Percentiles rank a stretch among this genome's conserved stretches.
Evolutionary conservation across 2,329 filamentous ascomycete species (phyloP).

Genomic region (Aspergillus versicolor): DNA sequence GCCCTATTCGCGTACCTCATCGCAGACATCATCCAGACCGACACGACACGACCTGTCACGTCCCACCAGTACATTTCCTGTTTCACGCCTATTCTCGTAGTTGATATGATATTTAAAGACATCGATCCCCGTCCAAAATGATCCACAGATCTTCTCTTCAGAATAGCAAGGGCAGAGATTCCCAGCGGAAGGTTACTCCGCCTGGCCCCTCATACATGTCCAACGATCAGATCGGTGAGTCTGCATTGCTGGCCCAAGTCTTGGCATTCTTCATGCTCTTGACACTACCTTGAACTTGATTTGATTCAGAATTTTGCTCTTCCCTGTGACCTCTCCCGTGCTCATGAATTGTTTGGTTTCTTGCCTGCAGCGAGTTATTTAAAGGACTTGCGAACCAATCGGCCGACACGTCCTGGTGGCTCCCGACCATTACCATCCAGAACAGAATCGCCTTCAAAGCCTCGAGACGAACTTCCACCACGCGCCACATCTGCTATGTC

Average conservation of each 20-base stretch:
- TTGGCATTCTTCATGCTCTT: conserved; percentile 18
- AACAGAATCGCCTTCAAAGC: conserved; percentile 25
- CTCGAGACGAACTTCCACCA: conserved; percentile 34
- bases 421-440: conserved; percentile 59
- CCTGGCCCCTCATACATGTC: conserved; percentile 49
- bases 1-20: conserved; percentile 7
- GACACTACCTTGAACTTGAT: conserved; percentile 15
- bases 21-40: neutral
- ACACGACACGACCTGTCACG: conserved; percentile 1
- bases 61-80: neutral
- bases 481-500: conserved; percentile 46
- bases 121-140: conserved; percentile 25
- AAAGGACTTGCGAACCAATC: conserved; percentile 58
- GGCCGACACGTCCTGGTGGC: conserved; percentile 57
- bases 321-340: neutral
- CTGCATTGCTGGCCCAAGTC: conserved; percentile 19
- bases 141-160: conserved; percentile 36
- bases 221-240: conserved; percentile 47
- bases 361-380: conserved; percentile 55
- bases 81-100: neutral
- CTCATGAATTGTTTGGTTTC: conserved; percentile 8
- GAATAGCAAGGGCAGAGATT: conserved; percentile 33
- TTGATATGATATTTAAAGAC: conserved; percentile 10
- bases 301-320: neutral
- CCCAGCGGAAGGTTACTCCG: conserved; percentile 47